Base-by-base conservation (phyloP, 495 filamentous ascomycete genomes). In the Xylaria nigripes region DNA sequence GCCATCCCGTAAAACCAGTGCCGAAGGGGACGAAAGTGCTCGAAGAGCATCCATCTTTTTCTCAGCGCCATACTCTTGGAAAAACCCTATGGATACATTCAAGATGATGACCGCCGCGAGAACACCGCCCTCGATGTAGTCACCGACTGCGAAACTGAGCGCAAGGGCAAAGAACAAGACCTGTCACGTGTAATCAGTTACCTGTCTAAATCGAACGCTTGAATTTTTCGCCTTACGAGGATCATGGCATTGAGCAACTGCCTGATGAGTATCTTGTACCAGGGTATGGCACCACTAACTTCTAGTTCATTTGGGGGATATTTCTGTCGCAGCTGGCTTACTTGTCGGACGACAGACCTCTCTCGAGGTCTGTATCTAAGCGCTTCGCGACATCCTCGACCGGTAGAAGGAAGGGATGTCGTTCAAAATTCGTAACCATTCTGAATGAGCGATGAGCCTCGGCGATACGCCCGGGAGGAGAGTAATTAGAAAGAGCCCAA, bases 141-240 rank as follows among this genome's bases (percentile, higher is more conserved):
- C 87, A 27, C 75, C 67, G 36, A 94, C 86, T 48, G 80, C 86
- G 62, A 89, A 94, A 59, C 85, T 88, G 34, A 95, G 72, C 30
- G 76, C 82, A 87, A 93, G 93, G 55, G 87, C 89, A 46, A 94
- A 77, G 29, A 93, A 78, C 21, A 95, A 76, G 32, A 95, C 86
- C 84, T 89, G 15, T 25, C 23, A n/a, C n/a, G 23, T 19, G 15
- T 19, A 15, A 25, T 66, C 34, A 66, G 32, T 66, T 44, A 64
- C 61, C 50, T 40, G 22, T 29, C 6, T 45, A 13, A 18, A n/a
- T 5, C 36, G n/a, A 9, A 16, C 18, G 36, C 3, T 19, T 30
- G 27, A 13, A 18, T 34, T 1, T 30, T 18, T 19, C 21, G 16
- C 73, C 76, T 58, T 70, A 83, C 72, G 72, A 84, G 61, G 52